Evolutionary conservation across 106 monocot species (phyloP).

Genomic region (Dendrobium catenatum): DNA sequence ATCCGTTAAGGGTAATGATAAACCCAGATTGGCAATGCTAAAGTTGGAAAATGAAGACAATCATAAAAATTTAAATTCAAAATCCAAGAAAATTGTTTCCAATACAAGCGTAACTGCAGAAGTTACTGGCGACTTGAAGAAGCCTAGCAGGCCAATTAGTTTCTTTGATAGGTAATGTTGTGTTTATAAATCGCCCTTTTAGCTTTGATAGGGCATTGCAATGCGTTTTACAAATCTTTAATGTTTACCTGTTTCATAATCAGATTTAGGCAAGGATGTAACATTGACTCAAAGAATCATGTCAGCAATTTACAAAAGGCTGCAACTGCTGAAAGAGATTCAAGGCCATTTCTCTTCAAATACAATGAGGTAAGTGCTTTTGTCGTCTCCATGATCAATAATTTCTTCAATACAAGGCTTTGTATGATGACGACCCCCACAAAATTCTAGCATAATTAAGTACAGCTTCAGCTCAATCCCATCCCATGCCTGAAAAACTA

Average conservation of each 20-base stretch:
- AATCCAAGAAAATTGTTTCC: neutral
- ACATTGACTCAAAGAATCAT: constrained; percentile 17
- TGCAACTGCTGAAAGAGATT: constrained; percentile 57
- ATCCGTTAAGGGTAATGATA: constrained; percentile 5
- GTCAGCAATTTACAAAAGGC: constrained; percentile 17
- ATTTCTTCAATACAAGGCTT: no score
- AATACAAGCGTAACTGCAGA: constrained; percentile 10
- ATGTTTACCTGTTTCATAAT: neutral
- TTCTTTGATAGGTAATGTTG: constrained; percentile 79
- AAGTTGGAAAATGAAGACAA: constrained; percentile 9
- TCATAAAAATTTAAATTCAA: constrained; percentile 5
- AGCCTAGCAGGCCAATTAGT: constrained; percentile 20
- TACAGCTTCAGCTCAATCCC: no score
- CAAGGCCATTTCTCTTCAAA: constrained; percentile 77
- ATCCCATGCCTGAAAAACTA: neutral
- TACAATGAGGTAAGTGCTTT: constrained; percentile 68
- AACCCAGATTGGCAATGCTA: neutral
- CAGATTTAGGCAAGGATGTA: constrained; percentile 56
- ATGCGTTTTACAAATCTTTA: neutral
- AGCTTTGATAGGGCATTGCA: neutral
- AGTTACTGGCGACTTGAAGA: constrained; percentile 15
- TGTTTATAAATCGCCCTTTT: neutral
- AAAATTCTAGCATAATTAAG: no score
- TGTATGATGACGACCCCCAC: no score
- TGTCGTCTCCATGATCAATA: no score